Percentiles rank a stretch among this genome's conserved stretches.
Conservation (phyloP, 441 rosid species). For the Erodium trifolium region DNA sequence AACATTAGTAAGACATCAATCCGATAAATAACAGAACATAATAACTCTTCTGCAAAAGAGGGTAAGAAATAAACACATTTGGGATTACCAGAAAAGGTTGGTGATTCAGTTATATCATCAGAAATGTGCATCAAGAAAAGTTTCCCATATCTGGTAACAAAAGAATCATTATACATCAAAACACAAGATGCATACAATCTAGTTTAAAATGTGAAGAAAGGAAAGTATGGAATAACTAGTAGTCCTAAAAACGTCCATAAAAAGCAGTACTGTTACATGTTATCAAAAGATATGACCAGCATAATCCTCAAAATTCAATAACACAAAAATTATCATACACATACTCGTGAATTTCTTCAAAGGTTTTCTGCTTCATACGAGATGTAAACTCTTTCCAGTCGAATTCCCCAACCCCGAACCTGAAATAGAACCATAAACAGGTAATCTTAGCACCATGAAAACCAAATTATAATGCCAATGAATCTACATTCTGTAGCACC, state of each 20-base stretch:
- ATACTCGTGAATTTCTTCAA: constrained; percentile 78
- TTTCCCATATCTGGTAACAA: constrained; percentile 52
- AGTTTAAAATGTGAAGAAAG: not conserved
- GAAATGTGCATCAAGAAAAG: constrained; percentile 70
- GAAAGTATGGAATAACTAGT: not conserved
- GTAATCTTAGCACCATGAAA: constrained; percentile 7
- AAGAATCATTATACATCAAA: not conserved
- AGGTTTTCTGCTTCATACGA: constrained; percentile 89
- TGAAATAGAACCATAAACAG: constrained; percentile 26
- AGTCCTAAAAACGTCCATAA: not conserved
- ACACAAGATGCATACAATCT: not conserved
- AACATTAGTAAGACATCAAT: constrained; percentile 15
- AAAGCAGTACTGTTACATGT: not conserved
- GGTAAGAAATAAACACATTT: constrained; percentile 7
- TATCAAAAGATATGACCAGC: not conserved
- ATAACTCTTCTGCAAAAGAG: constrained; percentile 3
- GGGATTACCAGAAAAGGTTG: constrained; percentile 65
- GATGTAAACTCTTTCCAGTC: constrained; percentile 83
- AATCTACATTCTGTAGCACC: constrained; percentile 12
- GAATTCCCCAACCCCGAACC: constrained; percentile 85
- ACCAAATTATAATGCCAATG: constrained; percentile 9
- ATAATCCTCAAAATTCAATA: not conserved
- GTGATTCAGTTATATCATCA: constrained; percentile 61
- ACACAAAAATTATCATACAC: constrained; percentile 17
- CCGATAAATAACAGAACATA: not conserved